Evolutionary conservation across 345 rosid species (phyloP).

Genomic region (Populus nigra): DNA sequence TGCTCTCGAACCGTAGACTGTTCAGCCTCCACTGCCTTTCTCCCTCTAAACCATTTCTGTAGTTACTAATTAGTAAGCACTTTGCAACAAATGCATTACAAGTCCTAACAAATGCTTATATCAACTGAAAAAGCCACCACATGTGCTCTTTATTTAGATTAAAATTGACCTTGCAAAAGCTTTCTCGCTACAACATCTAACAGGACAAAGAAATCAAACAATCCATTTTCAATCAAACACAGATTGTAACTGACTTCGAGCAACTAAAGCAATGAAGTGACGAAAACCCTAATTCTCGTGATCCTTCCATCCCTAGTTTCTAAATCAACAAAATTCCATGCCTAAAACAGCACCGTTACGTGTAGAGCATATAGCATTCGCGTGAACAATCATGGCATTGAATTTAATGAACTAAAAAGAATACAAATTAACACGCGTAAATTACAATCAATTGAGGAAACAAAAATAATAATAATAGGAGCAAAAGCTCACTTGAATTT

Average conservation of each 20-base stretch:
- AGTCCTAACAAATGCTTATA: neutral
- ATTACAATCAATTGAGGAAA: neutral
- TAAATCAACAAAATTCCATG: neutral
- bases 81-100: conserved; percentile 14
- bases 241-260: neutral
- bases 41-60: conserved; percentile 98
- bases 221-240: neutral
- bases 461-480: neutral
- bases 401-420: neutral
- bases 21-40: conserved; percentile 64
- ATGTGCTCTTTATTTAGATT: neutral
- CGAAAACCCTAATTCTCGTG: neutral
- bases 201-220: neutral
- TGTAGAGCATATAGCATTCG: neutral
- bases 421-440: neutral
- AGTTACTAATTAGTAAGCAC: conserved; percentile 40
- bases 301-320: neutral
- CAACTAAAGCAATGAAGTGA: neutral
- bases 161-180: neutral
- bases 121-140: neutral
- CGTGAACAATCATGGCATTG: neutral
- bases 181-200: neutral
- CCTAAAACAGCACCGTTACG: neutral
- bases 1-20: conserved; percentile 60
- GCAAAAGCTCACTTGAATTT: conserved; percentile 60